A percentile compares a stretch with the other conserved stretches of the same genome.
Evolutionary conservation across 208 protist genomes (phyloP).

Genomic region (Acanthamoeba pearcei): DNA sequence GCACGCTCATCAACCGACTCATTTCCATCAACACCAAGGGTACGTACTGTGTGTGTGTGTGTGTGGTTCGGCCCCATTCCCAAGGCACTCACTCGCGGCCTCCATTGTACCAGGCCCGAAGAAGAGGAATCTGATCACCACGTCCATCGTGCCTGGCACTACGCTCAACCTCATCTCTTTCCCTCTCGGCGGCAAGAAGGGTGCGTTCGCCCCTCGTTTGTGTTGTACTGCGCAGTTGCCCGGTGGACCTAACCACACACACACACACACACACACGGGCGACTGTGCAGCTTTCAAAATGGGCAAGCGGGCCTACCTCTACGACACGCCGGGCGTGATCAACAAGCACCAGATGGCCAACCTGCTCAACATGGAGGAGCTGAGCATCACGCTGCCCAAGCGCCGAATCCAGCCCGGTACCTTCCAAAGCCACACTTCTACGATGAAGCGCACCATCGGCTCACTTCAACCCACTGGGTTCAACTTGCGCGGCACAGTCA

Average conservation of each 20-base stretch:
- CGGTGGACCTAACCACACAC: not conserved
- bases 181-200: constrained; percentile 74
- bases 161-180: constrained; percentile 81
- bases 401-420: constrained; percentile 73
- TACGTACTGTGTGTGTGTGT: not conserved
- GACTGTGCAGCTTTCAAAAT: not conserved
- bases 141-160: constrained; percentile 79
- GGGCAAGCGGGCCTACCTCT: constrained; percentile 68
- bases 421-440: not conserved
- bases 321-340: constrained; percentile 81
- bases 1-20: constrained; percentile 78
- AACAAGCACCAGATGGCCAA: constrained; percentile 80
- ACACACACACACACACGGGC: not conserved
- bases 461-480: not conserved
- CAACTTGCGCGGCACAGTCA: not conserved
- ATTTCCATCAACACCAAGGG: constrained; percentile 71
- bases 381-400: constrained; percentile 70
- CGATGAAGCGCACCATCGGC: not conserved
- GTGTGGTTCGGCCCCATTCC: not conserved
- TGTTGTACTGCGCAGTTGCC: not conserved
- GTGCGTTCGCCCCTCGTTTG: not conserved
- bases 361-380: constrained; percentile 65
- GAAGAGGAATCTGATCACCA: constrained; percentile 70
- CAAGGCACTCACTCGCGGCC: not conserved
- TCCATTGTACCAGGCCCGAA: not conserved